These are phyloP conservation scores for Oxyria digyna DNA, from an alignment of 148 eudicot genomes.

Conservation along the genomic window DNA sequence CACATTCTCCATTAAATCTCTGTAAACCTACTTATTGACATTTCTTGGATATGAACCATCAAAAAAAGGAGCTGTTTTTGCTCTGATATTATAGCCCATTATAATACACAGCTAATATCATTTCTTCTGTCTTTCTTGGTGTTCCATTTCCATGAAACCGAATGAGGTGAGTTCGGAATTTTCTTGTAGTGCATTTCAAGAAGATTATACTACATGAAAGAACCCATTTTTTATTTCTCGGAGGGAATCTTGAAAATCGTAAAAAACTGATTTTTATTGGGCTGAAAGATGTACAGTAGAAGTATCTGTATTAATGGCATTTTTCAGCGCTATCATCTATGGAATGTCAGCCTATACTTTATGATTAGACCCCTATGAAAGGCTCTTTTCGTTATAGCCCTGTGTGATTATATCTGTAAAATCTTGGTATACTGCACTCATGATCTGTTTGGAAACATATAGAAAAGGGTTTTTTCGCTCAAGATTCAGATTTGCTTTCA, in stretches of 20 bases:
- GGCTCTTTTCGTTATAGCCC: background rate
- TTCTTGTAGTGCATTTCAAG: background rate
- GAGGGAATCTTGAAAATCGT: background rate
- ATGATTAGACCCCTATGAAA: background rate
- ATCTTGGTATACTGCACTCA: background rate
- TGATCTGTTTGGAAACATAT: background rate
- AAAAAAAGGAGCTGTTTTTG: background rate
- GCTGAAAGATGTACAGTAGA: background rate
- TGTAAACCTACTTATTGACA: background rate
- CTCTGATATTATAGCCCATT: background rate
- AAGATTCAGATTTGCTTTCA: no score
- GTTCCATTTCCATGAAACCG: conserved; percentile 4
- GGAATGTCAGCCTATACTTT: background rate
- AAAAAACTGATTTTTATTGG: background rate
- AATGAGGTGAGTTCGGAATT: background rate
- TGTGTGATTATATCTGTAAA: background rate
- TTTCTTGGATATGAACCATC: conserved; percentile 2
- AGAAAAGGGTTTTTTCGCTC: no score
- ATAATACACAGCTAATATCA: background rate
- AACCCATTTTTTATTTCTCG: background rate
- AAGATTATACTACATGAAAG: background rate
- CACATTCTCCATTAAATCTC: conserved; percentile 6
- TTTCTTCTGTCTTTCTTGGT: background rate
- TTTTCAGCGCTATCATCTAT: background rate
- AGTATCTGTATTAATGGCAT: background rate